These are phyloP conservation scores for Pythium plurisporium DNA, from an alignment of 352 stramenopile genomes.

Conservation along the genomic window DNA sequence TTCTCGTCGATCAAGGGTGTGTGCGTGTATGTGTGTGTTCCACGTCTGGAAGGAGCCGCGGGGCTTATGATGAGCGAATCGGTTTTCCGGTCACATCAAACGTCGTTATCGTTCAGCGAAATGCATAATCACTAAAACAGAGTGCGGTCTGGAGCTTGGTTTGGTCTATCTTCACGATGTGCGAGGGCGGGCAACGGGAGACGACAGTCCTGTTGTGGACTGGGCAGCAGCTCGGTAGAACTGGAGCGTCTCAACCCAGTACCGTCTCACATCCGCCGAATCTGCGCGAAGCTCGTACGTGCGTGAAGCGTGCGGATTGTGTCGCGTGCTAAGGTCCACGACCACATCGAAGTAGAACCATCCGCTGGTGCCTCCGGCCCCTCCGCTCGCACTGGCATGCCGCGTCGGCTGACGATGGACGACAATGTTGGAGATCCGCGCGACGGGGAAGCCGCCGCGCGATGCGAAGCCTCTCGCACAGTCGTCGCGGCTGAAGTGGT, in stretches of 20 bases:
- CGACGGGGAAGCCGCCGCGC: conserved; percentile 51
- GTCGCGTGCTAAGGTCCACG: conserved; percentile 56
- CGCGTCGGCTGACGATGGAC: conserved; percentile 38
- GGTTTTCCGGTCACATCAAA: no score
- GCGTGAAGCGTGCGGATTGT: conserved; percentile 51
- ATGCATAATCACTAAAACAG: no score
- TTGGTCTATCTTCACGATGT: not conserved
- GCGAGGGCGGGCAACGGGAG: not conserved
- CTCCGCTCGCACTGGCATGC: conserved; percentile 11
- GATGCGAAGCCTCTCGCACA: conserved; percentile 55
- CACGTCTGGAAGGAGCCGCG: not conserved
- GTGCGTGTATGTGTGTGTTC: not conserved
- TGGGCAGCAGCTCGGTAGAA: conserved; percentile 57
- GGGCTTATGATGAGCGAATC: no score
- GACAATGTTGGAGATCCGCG: conserved; percentile 53
- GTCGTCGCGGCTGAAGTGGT: conserved; percentile 67
- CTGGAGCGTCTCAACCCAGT: conserved; percentile 70
- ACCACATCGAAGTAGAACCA: conserved; percentile 65
- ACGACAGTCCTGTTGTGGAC: not conserved
- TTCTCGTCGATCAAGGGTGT: not conserved
- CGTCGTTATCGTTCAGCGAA: no score
- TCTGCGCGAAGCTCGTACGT: conserved; percentile 71
- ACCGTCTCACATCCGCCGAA: conserved; percentile 44
- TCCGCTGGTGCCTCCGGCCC: conserved; percentile 24
- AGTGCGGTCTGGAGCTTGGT: no score